Evolutionary conservation across 1,284 basidiomycete species (phyloP).

Genomic region (Cystobasidium slooffiae): DNA sequence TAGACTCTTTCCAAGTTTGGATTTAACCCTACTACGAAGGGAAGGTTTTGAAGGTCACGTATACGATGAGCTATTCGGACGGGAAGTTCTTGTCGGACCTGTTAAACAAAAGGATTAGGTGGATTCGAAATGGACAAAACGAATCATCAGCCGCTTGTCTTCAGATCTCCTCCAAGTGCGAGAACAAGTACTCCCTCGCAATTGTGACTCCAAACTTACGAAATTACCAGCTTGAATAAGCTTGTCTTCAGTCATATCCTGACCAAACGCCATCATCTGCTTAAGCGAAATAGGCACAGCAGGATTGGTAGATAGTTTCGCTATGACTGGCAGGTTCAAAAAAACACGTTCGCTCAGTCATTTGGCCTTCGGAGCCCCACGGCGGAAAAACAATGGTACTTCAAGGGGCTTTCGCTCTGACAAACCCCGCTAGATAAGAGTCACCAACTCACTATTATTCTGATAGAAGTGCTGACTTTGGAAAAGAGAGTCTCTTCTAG

Average conservation of each 20-base stretch:
- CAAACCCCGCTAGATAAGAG: neutral
- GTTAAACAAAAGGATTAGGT: too few relatives aligned
- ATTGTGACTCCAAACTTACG: constrained; percentile 39
- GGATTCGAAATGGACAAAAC: too few relatives aligned
- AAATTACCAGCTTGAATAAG: constrained; percentile 53
- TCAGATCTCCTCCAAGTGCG: neutral
- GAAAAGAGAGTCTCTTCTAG: constrained; percentile 40
- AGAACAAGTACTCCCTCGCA: neutral
- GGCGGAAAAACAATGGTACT: neutral
- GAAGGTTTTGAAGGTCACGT: constrained; percentile 81
- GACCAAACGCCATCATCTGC: constrained; percentile 52
- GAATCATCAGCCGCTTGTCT: neutral
- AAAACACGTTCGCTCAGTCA: neutral
- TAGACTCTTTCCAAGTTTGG: constrained; percentile 83
- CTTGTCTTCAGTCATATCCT: constrained; percentile 47
- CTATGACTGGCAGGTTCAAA: constrained; percentile 4
- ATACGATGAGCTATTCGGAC: constrained; percentile 85
- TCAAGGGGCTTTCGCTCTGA: neutral
- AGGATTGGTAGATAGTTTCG: constrained; percentile 36
- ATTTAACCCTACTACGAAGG: constrained; percentile 85
- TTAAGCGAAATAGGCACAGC: constrained; percentile 50
- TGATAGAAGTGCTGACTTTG: constrained; percentile 43
- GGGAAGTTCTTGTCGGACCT: constrained; percentile 78
- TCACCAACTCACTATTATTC: constrained; percentile 28
- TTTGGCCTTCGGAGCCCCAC: too few relatives aligned